A percentile compares a stretch with the other conserved stretches of the same genome.
phyloP scores from a whole-genome alignment of 139 green algal genomes.

The Chlamydomonas sphaeroides region DNA sequence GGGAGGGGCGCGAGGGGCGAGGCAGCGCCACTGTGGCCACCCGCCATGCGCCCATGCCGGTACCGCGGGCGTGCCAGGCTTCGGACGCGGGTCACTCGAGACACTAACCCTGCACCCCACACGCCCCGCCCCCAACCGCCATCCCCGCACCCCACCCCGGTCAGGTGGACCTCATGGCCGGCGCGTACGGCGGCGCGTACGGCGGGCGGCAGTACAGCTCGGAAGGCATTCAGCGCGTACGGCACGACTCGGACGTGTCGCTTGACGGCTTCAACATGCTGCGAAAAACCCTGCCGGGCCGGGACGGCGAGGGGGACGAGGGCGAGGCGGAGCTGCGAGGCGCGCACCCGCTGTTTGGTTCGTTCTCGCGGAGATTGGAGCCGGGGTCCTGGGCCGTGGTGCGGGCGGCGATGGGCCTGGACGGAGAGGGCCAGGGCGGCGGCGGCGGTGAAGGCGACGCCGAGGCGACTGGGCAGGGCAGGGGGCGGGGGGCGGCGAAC shows the following conservation, averaged over 20 bases:
- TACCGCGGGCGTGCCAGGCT: no score
- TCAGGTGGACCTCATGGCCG: slow-evolving; percentile 4
- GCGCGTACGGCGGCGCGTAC: slow-evolving; percentile 10
- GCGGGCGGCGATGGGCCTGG: no score
- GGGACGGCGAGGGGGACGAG: not conserved
- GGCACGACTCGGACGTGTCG: not conserved
- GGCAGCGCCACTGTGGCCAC: not conserved
- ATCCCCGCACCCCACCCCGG: not conserved
- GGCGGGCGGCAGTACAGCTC: not conserved
- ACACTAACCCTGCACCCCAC: no score
- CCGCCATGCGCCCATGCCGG: no score
- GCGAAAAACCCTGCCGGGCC: not conserved
- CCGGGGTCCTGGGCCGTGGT: not conserved
- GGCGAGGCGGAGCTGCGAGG: not conserved
- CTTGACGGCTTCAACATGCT: not conserved
- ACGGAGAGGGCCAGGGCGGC: no score
- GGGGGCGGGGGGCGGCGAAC: no score
- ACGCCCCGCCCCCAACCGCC: no score
- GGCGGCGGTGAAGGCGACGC: no score
- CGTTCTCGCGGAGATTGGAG: not conserved
- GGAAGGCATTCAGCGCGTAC: not conserved
- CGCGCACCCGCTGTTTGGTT: not conserved
- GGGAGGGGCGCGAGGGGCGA: not conserved
- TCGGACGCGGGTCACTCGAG: no score
- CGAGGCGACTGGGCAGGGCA: no score